Evolutionary conservation across 176 grass and related monocot species (phyloP), one percentile per base, ranked within the genome.

Genomic region (Hyparrhenia diplandra): DNA sequence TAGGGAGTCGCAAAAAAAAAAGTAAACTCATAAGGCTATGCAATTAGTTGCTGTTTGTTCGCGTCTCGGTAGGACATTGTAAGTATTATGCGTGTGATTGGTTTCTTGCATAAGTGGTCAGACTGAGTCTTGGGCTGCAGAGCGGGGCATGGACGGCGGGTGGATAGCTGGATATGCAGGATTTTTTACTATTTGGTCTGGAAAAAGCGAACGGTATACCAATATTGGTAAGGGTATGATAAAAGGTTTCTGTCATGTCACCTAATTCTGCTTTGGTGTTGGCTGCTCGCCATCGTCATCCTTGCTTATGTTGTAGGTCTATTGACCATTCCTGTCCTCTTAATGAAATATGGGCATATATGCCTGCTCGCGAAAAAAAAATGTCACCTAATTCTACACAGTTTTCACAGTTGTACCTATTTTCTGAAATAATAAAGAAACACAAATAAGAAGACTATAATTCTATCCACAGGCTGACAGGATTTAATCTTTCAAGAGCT

Each of bases 381-480:
- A n/a, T n/a, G n/a, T n/a, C n/a, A n/a, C n/a, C n/a, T 69, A 77
- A 45, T 34, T 73, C 63, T 55, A 78, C 1, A 78, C 2, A 69
- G 34, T 30, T 64, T 34, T 42, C 25, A 55, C 16, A 36, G 32
- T 73, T 58, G 80, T 27, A 43, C 35, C 47, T 52, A 30, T 73
- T 79, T 82, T 70, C 5, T 52, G 18, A 71, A 69, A 82, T 14
- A 60, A 30, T 62, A 71, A n/a, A 14, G 68, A 46, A 46, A 80
- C 45, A 78, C 30, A 74, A 39, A 64, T 11, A 4, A 67, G 32
- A 31, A 20, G 0, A 29, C 13, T 71, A n/a, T n/a, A n/a, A n/a
- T n/a, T n/a, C n/a, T n/a, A 69, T 78, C 69, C 43, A 42, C 8
- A 39, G 8, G 57, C 57, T 80, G 27, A 51, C 27, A 51, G 43